Conservation (phyloP, 164 flowering plant genomes). For the Tetrastigma voinierianum region DNA sequence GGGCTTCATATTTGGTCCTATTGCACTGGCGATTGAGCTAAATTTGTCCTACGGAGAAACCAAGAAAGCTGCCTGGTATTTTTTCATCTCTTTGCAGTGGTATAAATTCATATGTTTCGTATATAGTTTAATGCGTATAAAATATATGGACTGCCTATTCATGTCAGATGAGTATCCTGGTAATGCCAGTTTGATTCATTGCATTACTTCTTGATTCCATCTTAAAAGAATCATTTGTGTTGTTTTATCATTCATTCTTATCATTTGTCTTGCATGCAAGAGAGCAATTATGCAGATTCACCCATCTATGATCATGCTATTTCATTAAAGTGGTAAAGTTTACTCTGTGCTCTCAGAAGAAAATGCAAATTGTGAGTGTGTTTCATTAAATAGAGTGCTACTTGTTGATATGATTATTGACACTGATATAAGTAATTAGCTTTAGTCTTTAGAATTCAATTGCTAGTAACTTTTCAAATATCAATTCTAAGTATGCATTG, state of each 20-base stretch:
- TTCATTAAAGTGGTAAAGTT: no score
- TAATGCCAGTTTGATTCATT: background rate
- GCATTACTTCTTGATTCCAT: background rate
- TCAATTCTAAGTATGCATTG: background rate
- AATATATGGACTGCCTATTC: background rate
- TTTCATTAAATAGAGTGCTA: no score
- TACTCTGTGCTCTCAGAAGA: no score
- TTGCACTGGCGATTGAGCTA: slow-evolving; percentile 95
- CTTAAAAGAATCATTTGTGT: background rate
- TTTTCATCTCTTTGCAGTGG: background rate
- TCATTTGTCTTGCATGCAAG: background rate
- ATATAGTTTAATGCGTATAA: background rate
- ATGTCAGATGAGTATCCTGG: background rate
- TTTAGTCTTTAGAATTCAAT: no score
- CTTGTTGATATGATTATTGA: no score
- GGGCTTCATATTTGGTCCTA: slow-evolving; percentile 93
- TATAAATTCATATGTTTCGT: background rate
- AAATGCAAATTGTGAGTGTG: no score
- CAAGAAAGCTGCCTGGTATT: slow-evolving; percentile 88
- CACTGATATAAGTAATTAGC: no score
- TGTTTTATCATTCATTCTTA: background rate
- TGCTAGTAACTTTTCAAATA: background rate
- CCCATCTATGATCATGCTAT: no score
- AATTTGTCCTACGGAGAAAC: slow-evolving; percentile 94
- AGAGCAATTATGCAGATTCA: background rate